Base-by-base conservation (phyloP, 768 basidiomycete species). In the Lactarius evosmus region DNA sequence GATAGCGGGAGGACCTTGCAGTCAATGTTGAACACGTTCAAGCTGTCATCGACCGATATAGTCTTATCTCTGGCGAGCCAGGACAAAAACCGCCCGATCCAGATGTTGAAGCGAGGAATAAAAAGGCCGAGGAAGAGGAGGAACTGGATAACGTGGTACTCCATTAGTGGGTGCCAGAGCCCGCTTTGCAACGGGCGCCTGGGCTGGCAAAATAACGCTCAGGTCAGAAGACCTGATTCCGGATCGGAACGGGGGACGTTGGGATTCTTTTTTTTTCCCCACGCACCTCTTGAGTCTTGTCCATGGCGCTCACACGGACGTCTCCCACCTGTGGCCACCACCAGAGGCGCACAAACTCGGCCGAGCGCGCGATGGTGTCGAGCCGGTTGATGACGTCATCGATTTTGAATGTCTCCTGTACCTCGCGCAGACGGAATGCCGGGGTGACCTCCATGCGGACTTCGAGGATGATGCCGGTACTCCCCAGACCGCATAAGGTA, bases 291-390 rank as follows among this genome's bases (percentile, higher is more conserved):
- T 73, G 72, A 6, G 93, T 92, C 63, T 95, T 83, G 75, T 92
- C 82, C 34, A 88, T 81, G 66, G 85, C 78, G 70, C 87, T 89
- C 56, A 90, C 82, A 40, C 91, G 83, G 55, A 96, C 80, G 36
- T 76, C 75, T 62, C 87, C 87, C 16, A 85, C 81, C 55, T 89
- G 86, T 2, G 95, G 94, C 76, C 87, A 96, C 95, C 95, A 99
- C 92, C 93, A 97, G 19, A 94, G 80, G 19, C 94, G 81, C n/a
- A 92, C 90, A 73, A 97, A 93, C 74, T 99, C 85, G 2, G 91
- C 86, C n/a, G 85, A 78, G 56, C 69, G 71, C 32, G 80, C 84
- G 56, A 91, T 72, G 3, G 73, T 63, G 62, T 89, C 83, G n/a
- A 93, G 71, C 58, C 79, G 75, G 32, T 74, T 69, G 59, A 91